Conservation (phyloP, 2,329 filamentous ascomycete species). For the Arthrocladium fulminans region DNA sequence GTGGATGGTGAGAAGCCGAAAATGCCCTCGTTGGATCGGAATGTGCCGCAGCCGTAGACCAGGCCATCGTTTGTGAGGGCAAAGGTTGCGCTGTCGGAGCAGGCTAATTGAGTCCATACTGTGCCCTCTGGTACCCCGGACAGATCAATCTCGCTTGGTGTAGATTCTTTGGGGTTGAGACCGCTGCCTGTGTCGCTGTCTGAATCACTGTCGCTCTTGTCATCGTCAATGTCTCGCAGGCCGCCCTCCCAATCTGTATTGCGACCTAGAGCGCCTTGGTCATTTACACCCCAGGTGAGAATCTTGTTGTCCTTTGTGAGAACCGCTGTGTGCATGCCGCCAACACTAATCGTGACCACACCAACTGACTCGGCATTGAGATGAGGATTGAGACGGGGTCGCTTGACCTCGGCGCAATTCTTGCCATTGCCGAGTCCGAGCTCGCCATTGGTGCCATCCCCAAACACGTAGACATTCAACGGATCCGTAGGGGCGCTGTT, state of each 20-base stretch:
- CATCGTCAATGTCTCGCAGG: slow-evolving; percentile 25
- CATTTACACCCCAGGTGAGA: slow-evolving; percentile 82
- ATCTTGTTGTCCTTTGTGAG: slow-evolving; percentile 71
- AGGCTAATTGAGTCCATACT: slow-evolving; percentile 58
- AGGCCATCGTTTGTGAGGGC: slow-evolving; percentile 64
- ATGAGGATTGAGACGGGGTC: slow-evolving; percentile 58
- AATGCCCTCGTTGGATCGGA: slow-evolving; percentile 56
- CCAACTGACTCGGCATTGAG: slow-evolving; percentile 47
- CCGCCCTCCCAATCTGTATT: slow-evolving; percentile 51
- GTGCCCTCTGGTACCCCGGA: slow-evolving; percentile 51
- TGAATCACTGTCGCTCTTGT: slow-evolving; percentile 34
- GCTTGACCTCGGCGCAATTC: slow-evolving; percentile 56
- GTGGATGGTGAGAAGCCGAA: slow-evolving; percentile 43
- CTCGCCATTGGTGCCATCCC: slow-evolving; percentile 66
- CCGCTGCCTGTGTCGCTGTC: slow-evolving; percentile 45
- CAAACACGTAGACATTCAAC: slow-evolving; percentile 70
- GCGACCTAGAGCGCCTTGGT: slow-evolving; percentile 67
- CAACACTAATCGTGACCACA: slow-evolving; percentile 48
- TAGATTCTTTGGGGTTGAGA: slow-evolving; percentile 64
- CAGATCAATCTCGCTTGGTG: slow-evolving; percentile 50
- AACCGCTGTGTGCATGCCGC: slow-evolving; percentile 69
- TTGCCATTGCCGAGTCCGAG: slow-evolving; percentile 64
- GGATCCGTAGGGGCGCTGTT: slow-evolving; percentile 56
- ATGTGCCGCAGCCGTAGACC: slow-evolving; percentile 79
- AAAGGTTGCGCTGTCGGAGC: slow-evolving; percentile 67